Base-by-base conservation (phyloP, 768 basidiomycete genomes). In the Tulasnella calospora region DNA sequence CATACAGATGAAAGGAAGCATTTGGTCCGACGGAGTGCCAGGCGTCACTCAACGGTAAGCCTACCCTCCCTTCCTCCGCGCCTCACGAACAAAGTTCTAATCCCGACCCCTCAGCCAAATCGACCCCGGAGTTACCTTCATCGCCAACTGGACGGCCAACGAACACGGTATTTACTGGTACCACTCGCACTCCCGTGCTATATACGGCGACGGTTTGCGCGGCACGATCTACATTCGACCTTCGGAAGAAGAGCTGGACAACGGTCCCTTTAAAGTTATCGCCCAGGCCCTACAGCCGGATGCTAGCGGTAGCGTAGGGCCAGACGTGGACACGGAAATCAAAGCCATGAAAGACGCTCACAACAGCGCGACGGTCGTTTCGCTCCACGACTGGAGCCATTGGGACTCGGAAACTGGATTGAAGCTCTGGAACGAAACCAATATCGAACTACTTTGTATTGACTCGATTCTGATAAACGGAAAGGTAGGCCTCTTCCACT, bases 21-120 rank as follows among this genome's bases (percentile, higher is more conserved):
- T 44, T 21, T 77, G 76, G 76, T 77, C 76, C 17, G 76, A 77
- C 40, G 76, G 76, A 21, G 76, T 77, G 17, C 76, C 76, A 5
- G 76, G 76, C 46, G 67, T 77, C 57, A 77, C 55, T n/a, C 55
- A 74, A 57, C 40, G 44, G 51, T 47, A 51, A 17, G 27, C n/a
- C 46, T 46, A 5, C 46, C 35, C 12, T 57, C 23, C 30, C 47
- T 12, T 15, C 30, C 33, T 40, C 38, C 23, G 3, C 44, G 33
- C 71, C 35, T 74, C 33, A 6, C 36, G n/a, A 19, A 33, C 71
- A 3, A n/a, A 5, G 71, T 7, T 27, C 70, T 4, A 17, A 71
- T 15, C 19, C 40, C 74, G 17, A 33, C 30, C 9, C 12, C 15
- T 38, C 40, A 70, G 76, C 9, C 61, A 71, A 57, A 77, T 77